Evolutionary conservation across 345 rosid genomes (phyloP), one percentile per base, ranked within the genome.

Genomic region (Populus euphratica): DNA sequence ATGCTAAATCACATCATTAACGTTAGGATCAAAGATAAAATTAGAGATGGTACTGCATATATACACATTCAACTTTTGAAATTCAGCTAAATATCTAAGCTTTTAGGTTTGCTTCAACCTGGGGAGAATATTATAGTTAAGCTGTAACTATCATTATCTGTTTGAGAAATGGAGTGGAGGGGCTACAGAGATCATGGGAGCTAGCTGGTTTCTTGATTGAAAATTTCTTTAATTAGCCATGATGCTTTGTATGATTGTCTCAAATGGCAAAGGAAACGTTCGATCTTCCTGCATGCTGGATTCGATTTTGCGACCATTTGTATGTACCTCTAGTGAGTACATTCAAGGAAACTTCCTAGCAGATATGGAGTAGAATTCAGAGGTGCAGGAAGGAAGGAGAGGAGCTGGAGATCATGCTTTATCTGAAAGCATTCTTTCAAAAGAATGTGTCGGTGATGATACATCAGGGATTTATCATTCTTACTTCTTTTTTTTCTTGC

Each of bases 271-370:
- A 43, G 47, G 47, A 41, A 67, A 4, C 52, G 14, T 72, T 20
- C 21, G 35, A 33, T 47, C 50, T 59, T 21, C 14, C 4, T 68
- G 72, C 12, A 17, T 4, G 7, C 56, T 27, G 77, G 70, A 61
- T 65, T 69, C 72, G 70, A 80, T 27, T 72, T 66, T 75, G 70
- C 78, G 77, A 68, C 52, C 80, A 69, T 4, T 49, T 67, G 27
- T 39, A 5, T 33, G 85, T 86, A 82, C 81, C 41, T 69, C 9
- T 35, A 86, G 80, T 80, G 44, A 6, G 73, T 21, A 73, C 81
- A 77, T 38, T 20, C 6, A 41, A 78, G 88, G 91, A 88, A 88
- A 78, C 72, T 88, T 88, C 89, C 81, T 43, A 38, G 77, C 74
- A 61, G 76, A 70, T 69, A 38, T 2, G 18, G 59, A 20, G 2